These are phyloP conservation scores for Penicillium psychrosexuale DNA, from an alignment of 2,329 filamentous ascomycete species.

Conservation along the genomic window DNA sequence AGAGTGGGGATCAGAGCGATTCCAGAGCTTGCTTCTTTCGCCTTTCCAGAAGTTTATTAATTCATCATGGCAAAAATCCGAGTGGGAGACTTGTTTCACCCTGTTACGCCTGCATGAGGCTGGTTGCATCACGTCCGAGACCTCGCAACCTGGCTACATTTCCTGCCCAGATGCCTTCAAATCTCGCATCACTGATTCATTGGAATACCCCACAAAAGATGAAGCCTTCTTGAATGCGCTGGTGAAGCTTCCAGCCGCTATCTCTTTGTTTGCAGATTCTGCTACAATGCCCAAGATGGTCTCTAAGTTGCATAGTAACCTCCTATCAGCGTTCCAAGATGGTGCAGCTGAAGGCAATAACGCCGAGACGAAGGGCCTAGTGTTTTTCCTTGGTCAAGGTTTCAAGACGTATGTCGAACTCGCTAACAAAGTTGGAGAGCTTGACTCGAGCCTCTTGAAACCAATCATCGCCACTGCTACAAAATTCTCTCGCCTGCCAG, in stretches of 20 bases:
- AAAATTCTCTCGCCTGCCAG: constrained; percentile 61
- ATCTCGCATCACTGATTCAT: constrained; percentile 66
- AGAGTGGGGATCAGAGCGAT: constrained; percentile 68
- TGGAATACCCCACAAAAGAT: constrained; percentile 56
- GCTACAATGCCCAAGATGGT: constrained; percentile 65
- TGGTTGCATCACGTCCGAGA: constrained; percentile 52
- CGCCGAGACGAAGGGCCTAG: constrained; percentile 12
- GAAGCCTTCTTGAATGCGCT: constrained; percentile 67
- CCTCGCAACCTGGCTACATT: constrained; percentile 40
- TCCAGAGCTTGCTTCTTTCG: constrained; percentile 72
- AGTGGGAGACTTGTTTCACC: constrained; percentile 66
- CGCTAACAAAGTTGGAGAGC: constrained; percentile 55
- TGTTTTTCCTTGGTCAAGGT: constrained; percentile 69
- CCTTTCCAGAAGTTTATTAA: constrained; percentile 83
- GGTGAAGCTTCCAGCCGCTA: constrained; percentile 60
- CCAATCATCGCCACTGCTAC: constrained; percentile 64
- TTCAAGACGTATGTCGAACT: constrained; percentile 70
- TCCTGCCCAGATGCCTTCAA: constrained; percentile 58
- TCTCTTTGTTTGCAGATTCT: constrained; percentile 57
- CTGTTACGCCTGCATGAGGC: constrained; percentile 58
- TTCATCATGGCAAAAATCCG: constrained; percentile 66
- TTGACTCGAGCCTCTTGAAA: constrained; percentile 62
- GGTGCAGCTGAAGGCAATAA: constrained; percentile 62
- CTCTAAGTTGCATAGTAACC: constrained; percentile 62
- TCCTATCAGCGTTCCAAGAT: constrained; percentile 63